Base-by-base conservation (phyloP, 1,284 basidiomycete genomes). In the Paramarasmius palmivorus region DNA sequence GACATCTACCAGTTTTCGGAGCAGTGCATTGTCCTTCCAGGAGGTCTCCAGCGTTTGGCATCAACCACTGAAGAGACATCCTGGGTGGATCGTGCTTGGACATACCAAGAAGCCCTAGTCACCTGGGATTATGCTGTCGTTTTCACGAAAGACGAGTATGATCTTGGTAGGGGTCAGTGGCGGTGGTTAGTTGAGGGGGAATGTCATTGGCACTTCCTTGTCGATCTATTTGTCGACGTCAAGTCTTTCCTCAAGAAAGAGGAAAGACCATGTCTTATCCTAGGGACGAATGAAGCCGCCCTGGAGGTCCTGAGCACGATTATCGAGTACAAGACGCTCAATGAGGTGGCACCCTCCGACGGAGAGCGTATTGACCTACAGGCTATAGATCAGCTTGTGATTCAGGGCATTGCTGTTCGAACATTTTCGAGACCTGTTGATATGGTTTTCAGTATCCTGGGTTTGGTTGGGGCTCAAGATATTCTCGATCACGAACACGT, bases 81-180 rank as follows among this genome's bases (percentile, higher is more conserved):
- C 1, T 57, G 56, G 56, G 44, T 44, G 8, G 34, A 44, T 10
- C 56, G 56, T 26, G 46, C 53, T 3, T 57, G 56, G 56, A 57
- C 56, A 4, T 53, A 50, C 22, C 56, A 57, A 51, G 56, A 57
- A 48, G 20, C 39, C 6, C 40, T 57, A 26, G 42, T 46, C 25
- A 46, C 44, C 25, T 46, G 44, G 44, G 44, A 46, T 15, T 37
- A 49, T 20, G 35, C 48, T 19, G 48, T 49, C 37, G 29, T 49
- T 9, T 39, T 49, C 2, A 37, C 48, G 15, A 39, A 12, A 5
- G 48, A 49, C 25, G 8, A 12, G 37, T 39, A 46, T 46, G n/a
- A 10, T 7, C 25, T 17, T 26, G 4, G 17, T 5, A 37, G 34
- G 25, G 8, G 20, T n/a, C 10, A 32, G 29, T 12, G 12, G 12